A percentile compares a stretch with the other conserved stretches of the same genome.
phyloP scores from a whole-genome alignment of 345 rosid species.

The Moricandia arvensis region DNA sequence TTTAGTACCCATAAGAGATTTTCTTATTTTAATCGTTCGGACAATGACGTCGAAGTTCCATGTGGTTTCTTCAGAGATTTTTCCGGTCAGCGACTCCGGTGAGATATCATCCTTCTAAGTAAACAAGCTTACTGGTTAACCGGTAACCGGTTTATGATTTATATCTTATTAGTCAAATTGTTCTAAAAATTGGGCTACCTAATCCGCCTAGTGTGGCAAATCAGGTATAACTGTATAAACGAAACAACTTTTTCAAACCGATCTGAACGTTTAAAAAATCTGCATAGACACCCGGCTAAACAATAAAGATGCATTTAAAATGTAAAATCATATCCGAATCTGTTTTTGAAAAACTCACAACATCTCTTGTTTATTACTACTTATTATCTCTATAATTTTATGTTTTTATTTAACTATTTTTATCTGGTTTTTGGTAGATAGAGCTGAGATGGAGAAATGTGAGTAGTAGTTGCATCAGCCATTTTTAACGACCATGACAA shows the following conservation, averaged over 20 bases:
- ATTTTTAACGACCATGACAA: conserved; percentile 89
- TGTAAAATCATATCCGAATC: too few relatives aligned
- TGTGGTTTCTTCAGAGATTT: conserved; percentile 76
- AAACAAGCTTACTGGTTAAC: background rate
- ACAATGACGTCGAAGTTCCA: conserved; percentile 49
- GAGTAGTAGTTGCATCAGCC: conserved; percentile 81
- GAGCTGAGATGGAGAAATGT: conserved; percentile 75
- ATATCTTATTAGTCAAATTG: background rate
- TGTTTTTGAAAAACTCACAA: background rate
- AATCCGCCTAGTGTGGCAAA: too few relatives aligned
- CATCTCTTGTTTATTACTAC: background rate
- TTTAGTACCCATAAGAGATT: conserved; percentile 51
- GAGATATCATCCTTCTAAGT: conserved; percentile 16
- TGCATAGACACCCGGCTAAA: too few relatives aligned
- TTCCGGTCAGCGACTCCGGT: conserved; percentile 66
- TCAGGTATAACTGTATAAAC: too few relatives aligned
- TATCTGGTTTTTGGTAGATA: conserved; percentile 45
- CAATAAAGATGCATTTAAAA: too few relatives aligned
- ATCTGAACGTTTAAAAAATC: too few relatives aligned
- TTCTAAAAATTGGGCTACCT: too few relatives aligned
- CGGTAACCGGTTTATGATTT: background rate
- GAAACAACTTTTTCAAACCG: too few relatives aligned
- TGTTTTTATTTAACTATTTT: background rate
- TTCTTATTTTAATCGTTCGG: conserved; percentile 52
- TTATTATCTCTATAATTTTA: background rate